phyloP scores from a whole-genome alignment of 805 yeast genomes.

The Candida berthetii region DNA sequence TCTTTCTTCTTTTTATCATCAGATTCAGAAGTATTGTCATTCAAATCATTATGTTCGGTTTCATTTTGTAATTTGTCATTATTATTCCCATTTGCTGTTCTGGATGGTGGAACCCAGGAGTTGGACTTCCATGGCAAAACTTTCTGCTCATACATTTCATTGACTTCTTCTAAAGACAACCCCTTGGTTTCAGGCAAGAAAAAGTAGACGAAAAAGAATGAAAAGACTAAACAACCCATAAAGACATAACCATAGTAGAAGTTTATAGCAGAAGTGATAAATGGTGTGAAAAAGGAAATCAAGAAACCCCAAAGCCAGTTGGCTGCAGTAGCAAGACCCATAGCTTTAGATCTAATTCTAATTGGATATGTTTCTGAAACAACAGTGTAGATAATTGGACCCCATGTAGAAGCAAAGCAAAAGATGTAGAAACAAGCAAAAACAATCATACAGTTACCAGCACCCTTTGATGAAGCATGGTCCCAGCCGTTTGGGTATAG shows the following conservation, averaged over 20 bases:
- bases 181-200: constrained; percentile 78
- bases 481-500: constrained; percentile 24
- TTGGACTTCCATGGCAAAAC: no score
- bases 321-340: constrained; percentile 51
- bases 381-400: constrained; percentile 42
- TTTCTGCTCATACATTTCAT: no score
- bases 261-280: constrained; percentile 47
- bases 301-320: constrained; percentile 46
- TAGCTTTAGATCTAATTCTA: constrained; percentile 52
- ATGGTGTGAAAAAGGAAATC: constrained; percentile 58
- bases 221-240: constrained; percentile 38
- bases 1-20: no score
- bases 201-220: constrained; percentile 41
- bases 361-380: constrained; percentile 44
- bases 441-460: constrained; percentile 49
- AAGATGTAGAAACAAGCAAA: constrained; percentile 46
- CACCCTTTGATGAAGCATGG: constrained; percentile 23
- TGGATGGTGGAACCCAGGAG: no score
- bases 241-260: constrained; percentile 56
- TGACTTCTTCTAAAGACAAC: constrained; percentile 72
- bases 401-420: constrained; percentile 51
- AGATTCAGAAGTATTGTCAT: no score
- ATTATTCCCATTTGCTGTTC: no score
- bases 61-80: no score
- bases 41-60: no score